These are phyloP conservation scores for Salix suchowensis DNA, from an alignment of 345 rosid genomes.

Conservation along the genomic window DNA sequence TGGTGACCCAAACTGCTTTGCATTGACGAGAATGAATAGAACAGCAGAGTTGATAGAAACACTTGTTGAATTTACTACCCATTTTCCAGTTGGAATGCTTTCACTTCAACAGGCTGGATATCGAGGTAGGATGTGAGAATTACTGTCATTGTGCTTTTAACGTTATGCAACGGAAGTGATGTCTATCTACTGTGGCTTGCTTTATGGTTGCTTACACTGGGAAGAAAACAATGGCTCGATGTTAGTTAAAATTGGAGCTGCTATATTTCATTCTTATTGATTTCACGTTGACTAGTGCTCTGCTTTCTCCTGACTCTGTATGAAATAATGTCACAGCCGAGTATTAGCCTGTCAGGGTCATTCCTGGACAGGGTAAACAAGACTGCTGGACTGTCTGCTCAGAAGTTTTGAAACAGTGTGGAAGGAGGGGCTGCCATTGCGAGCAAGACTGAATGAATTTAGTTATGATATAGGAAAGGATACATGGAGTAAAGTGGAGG, in stretches of 20 bases:
- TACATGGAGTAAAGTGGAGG: no score
- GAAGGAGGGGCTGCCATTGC: not conserved
- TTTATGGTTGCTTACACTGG: not conserved
- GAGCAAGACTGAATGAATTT: not conserved
- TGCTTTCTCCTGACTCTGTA: not conserved
- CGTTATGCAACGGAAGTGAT: not conserved
- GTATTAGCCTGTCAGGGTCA: not conserved
- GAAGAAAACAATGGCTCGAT: not conserved
- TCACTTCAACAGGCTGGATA: not conserved
- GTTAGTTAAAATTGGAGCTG: not conserved
- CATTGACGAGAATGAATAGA: not conserved
- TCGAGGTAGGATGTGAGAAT: not conserved
- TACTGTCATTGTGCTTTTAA: not conserved
- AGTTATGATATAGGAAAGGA: no score
- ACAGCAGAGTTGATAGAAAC: not conserved
- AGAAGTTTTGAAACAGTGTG: not conserved
- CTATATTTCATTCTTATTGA: not conserved
- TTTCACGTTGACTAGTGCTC: not conserved
- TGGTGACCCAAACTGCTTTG: not conserved
- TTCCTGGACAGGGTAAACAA: not conserved
- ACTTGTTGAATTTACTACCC: not conserved
- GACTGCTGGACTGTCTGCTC: not conserved
- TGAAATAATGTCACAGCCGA: not conserved
- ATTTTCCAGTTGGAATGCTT: not conserved
- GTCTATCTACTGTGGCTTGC: not conserved